Evolutionary conservation across 1,284 basidiomycete species (phyloP), one percentile per base, ranked within the genome.

Genomic region (Earliella scabrosa): DNA sequence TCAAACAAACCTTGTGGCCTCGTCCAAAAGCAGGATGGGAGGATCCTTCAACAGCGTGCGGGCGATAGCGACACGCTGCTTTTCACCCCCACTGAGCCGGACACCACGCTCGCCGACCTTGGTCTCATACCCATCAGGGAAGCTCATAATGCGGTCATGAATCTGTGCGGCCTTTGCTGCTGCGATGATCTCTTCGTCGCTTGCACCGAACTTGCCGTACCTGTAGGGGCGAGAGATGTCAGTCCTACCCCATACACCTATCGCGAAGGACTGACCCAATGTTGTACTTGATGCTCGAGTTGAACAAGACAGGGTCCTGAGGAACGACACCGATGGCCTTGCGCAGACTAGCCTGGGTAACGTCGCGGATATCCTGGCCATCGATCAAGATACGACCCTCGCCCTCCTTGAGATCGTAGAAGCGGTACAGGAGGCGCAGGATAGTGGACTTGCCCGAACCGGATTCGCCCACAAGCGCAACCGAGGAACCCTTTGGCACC

Each of bases 41-140:
- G 95, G 91, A 67, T 90, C 87, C 74, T 96, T 96, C 52, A 93
- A 74, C 45, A 97, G 78, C 2, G 93, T 94, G 47, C 93, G 80
- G 0, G 95, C 93, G 65, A 97, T 88, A 11, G 94, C 90, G 11
- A 95, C 90, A 3, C 90, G 81, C 68, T 95, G 93, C 74, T 92
- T 92, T 74, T 94, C 92, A n/a, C 88, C 85, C 24, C 85, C 85
- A 63, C 86, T 86, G 45, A 96, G 74, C 44, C 92, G 77, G 14
- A 95, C 85, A 29, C 93, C 93, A 27, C 93, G 83, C 73, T 95
- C 93, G 27, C 89, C 89, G 16, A 91, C 88, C 49, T 82, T 77
- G 26, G 93, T 95, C 29, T 90, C 82, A 70, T 90, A 89, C 67
- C 89, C 88, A 58, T 93, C 89, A 2, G 92, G 88, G 83, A 95